A percentile compares a stretch with the other conserved stretches of the same genome.
These are phyloP conservation scores for Colletotrichum spaethianum DNA, from an alignment of 2,329 filamentous ascomycete species.

Conservation along the genomic window DNA sequence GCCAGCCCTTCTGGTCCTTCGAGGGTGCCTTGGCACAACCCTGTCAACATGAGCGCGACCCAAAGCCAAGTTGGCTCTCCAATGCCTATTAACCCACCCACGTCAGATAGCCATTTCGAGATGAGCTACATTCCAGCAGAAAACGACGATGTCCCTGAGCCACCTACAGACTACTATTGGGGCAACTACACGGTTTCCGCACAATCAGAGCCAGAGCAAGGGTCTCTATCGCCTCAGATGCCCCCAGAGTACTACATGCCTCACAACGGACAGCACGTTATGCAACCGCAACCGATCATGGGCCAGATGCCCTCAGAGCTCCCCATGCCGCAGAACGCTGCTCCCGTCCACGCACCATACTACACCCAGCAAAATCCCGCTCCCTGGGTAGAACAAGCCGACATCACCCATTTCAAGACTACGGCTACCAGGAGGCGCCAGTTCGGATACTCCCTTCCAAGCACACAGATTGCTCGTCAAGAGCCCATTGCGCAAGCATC, in stretches of 20 bases:
- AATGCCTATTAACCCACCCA: constrained; percentile 56
- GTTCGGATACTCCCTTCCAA: constrained; percentile 20
- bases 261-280: neutral
- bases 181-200: constrained; percentile 53
- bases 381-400: constrained; percentile 4
- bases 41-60: constrained; percentile 59
- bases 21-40: constrained; percentile 61
- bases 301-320: constrained; percentile 26
- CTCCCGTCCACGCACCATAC: constrained; percentile 17
- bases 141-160: constrained; percentile 53
- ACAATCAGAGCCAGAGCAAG: constrained; percentile 25
- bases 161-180: constrained; percentile 53
- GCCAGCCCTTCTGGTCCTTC: constrained; percentile 64
- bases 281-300: constrained; percentile 18
- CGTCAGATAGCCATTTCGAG: constrained; percentile 55
- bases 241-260: constrained; percentile 12
- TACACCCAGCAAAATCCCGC: constrained; percentile 4
- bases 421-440: constrained; percentile 13
- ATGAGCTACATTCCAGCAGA: constrained; percentile 55
- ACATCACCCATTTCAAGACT: constrained; percentile 8
- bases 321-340: constrained; percentile 16
- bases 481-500: neutral
- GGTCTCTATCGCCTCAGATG: constrained; percentile 29
- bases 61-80: constrained; percentile 62
- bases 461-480: constrained; percentile 29